These are phyloP conservation scores for Saturnispora saitoi DNA, from an alignment of 805 yeast species.

Conservation along the genomic window DNA sequence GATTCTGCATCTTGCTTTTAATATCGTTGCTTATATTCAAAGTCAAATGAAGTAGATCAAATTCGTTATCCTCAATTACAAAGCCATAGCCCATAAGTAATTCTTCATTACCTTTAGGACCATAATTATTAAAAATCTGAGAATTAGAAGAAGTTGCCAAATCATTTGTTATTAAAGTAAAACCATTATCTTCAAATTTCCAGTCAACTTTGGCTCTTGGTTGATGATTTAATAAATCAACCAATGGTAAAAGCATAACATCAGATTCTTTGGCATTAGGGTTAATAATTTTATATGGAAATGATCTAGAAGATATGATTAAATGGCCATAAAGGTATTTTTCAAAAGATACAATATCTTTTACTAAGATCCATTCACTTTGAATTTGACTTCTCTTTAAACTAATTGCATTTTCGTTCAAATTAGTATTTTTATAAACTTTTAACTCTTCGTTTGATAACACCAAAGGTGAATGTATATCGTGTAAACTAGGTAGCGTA, in stretches of 20 bases:
- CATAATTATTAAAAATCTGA: slow-evolving; percentile 69
- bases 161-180: slow-evolving; percentile 19
- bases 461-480: slow-evolving; percentile 53
- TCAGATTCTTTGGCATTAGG: slow-evolving; percentile 14
- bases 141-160: no score
- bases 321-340: slow-evolving; percentile 68
- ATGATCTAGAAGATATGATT: slow-evolving; percentile 70
- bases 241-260: slow-evolving; percentile 62
- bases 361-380: slow-evolving; percentile 41
- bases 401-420: slow-evolving; percentile 55
- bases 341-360: slow-evolving; percentile 31
- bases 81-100: slow-evolving; percentile 79
- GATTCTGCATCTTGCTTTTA: slow-evolving; percentile 7
- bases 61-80: slow-evolving; percentile 44
- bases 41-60: slow-evolving; percentile 52
- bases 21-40: slow-evolving; percentile 30
- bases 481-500: slow-evolving; percentile 35
- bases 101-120: slow-evolving; percentile 82
- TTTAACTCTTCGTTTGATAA: slow-evolving; percentile 45
- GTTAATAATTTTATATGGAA: slow-evolving; percentile 56
- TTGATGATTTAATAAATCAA: slow-evolving; percentile 73
- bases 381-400: slow-evolving; percentile 35
- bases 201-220: slow-evolving; percentile 56
- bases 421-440: slow-evolving; percentile 28
- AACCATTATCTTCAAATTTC: slow-evolving; percentile 28